Evolutionary conservation across 257 asterid genomes (phyloP), one percentile per base, ranked within the genome.

Genomic region (Datura wrightii): DNA sequence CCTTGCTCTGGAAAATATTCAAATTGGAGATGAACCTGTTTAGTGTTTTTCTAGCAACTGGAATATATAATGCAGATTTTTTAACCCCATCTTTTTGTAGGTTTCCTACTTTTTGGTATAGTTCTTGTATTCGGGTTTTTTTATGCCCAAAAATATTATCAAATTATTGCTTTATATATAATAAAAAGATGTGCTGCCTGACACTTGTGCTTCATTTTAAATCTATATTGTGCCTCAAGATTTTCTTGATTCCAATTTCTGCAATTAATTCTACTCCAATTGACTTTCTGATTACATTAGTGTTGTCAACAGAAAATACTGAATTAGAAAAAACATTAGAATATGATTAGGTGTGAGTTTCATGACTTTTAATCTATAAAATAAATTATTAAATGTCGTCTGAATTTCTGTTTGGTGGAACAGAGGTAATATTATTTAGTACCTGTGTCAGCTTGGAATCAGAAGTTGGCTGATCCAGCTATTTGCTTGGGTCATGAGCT

Each of bases 181-280:
- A 39, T 39, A 65, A 6, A 65, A 19, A 46, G 50, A 71, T 48
- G 41, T 46, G 56, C 13, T 0, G 42, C 59, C 56, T 74, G 42
- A 74, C 41, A 11, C 58, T 48, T 46, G 37, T 0, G 24, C 6
- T 19, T 72, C 8, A 41, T 31, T 41, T 69, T 41, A 16, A 39
- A 37, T 39, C 34, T 7, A 1, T 66, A 15, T 50, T 39, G 24
- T 69, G 15, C 34, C 13, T 39, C 15, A 41, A 69, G 79, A 39
- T 69, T 69, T 69, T 39, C 79, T 63, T 63, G 70, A 69, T 69
- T 8, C 14, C 8, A 69, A 39, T 8, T 69, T 69, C 79, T 69
- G 79, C 79, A 39, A 52, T 16, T 69, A 67, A 16, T 39, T 15
- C 14, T 67, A 6, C 78, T 39, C 78, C 19, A 39, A 37, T 67